A percentile compares a stretch with the other conserved stretches of the same genome.
phyloP scores from a whole-genome alignment of 2,329 filamentous ascomycete genomes.

The Paecilomyces formosus region DNA sequence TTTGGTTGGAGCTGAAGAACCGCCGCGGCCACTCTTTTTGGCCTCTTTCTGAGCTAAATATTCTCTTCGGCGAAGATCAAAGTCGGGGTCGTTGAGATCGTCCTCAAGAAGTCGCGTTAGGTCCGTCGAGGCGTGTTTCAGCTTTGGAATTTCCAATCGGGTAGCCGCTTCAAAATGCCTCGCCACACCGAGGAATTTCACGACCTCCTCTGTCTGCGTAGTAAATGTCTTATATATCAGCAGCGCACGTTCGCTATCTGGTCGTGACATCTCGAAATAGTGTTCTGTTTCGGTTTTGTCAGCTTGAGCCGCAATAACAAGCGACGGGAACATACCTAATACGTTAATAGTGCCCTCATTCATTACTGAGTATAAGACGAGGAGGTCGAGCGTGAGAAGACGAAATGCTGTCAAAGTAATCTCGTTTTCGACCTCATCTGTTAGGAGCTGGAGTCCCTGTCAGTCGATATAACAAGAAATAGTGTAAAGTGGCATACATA shows the following conservation, averaged over 20 bases:
- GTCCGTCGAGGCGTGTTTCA: conserved; percentile 94
- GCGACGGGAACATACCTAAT: conserved; percentile 54
- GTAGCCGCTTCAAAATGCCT: conserved; percentile 89
- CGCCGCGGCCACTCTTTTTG: conserved; percentile 45
- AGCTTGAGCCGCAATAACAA: neutral
- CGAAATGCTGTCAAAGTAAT: conserved; percentile 93
- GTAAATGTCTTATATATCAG: conserved; percentile 89
- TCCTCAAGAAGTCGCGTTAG: conserved; percentile 85
- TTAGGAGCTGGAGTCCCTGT: conserved; percentile 58
- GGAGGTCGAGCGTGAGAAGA: conserved; percentile 78
- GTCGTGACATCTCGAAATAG: conserved; percentile 96
- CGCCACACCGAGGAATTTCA: conserved; percentile 80
- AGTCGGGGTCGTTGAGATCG: conserved; percentile 89
- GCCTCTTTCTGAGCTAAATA: conserved; percentile 83
- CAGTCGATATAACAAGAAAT: conserved; percentile 3
- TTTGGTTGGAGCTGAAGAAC: conserved; percentile 23
- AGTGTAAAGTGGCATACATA: conserved; percentile 39
- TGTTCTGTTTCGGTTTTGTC: conserved; percentile 53
- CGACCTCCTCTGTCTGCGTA: conserved; percentile 84
- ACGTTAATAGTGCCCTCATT: conserved; percentile 98
- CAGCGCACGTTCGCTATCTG: conserved; percentile 86
- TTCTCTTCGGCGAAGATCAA: conserved; percentile 85
- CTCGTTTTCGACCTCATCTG: conserved; percentile 87
- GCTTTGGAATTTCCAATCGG: conserved; percentile 85
- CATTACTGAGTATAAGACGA: conserved; percentile 86